Base-by-base conservation (phyloP, 345 rosid genomes). In the Anacardium occidentale region DNA sequence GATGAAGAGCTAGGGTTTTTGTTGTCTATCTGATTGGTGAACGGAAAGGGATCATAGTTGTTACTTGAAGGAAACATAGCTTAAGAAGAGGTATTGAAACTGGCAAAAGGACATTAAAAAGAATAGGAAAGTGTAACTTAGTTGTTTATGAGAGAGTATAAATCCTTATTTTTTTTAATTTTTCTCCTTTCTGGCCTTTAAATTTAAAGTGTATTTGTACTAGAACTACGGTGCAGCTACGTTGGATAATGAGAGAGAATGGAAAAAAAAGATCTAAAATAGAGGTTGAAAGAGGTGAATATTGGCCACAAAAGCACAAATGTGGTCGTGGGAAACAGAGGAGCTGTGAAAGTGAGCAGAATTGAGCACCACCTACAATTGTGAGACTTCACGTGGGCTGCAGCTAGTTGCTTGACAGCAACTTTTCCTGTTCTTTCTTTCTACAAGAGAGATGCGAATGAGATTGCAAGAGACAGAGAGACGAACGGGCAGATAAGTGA, bases 371-470 rank as follows among this genome's bases (percentile, higher is more conserved):
- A 65, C 29, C 40, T 67, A 25, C 25, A 45, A 59, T 62, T 45
- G 79, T 47, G 68, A 72, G 78, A 73, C 29, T 74, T 84, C 85
- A 84, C 87, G 82, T 81, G 87, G 87, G 83, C 77, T 63, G 77
- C 78, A 74, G 78, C 72, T 76, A 71, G 78, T 63, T 80, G 76
- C 72, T 64, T 76, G 81, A 76, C 65, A 76, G 83, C 78, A 76
- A 81, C 80, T 66, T 64, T 25, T 52, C 76, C 57, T 64, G 4
- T 47, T 64, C 65, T 61, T 45, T 34, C 15, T 54, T 52, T 61
- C 20, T 37, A 64, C 73, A 5, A 45, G 12, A 64, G 55, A 44
- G 44, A 24, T 7, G 34, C 3, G 50, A n/a, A n/a, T n/a, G 11
- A 42, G 12, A 55, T 29, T 44, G 32, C 0, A 17, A 45, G 15